Evolutionary conservation across 768 basidiomycete genomes (phyloP).

Genomic region (Austroboletus eburneus): DNA sequence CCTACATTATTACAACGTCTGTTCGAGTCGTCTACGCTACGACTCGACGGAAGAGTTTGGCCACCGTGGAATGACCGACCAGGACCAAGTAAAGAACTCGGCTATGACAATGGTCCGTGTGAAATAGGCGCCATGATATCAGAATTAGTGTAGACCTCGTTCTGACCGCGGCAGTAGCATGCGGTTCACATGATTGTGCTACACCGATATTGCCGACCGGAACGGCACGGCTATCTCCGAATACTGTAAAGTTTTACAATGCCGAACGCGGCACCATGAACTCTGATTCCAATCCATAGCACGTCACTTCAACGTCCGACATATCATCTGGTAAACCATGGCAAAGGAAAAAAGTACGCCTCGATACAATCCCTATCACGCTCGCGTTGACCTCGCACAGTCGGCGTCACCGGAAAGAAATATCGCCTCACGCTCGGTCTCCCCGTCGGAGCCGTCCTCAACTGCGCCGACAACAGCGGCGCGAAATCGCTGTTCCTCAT

Average conservation of each 20-base stretch:
- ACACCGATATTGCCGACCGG: too few species aligned
- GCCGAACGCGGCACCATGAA: slow-evolving; percentile 22
- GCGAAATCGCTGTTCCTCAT: slow-evolving; percentile 95
- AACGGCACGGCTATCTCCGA: slow-evolving; percentile 8
- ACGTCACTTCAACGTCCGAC: neutral
- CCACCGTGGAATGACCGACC: too few species aligned
- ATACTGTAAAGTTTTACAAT: slow-evolving; percentile 16
- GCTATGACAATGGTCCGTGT: too few species aligned
- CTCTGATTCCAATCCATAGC: slow-evolving; percentile 14
- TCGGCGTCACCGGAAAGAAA: slow-evolving; percentile 84
- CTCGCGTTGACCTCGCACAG: slow-evolving; percentile 24
- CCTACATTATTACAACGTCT: too few species aligned
- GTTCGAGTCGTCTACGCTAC: too few species aligned
- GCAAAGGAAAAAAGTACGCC: slow-evolving; percentile 25
- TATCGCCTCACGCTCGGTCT: slow-evolving; percentile 94
- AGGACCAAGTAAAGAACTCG: too few species aligned
- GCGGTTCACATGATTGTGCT: too few species aligned
- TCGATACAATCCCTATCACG: too few species aligned
- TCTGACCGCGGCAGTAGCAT: too few species aligned
- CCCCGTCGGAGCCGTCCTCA: slow-evolving; percentile 90
- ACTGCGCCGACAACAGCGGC: slow-evolving; percentile 99
- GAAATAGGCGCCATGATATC: too few species aligned
- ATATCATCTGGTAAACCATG: slow-evolving; percentile 18
- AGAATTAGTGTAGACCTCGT: too few species aligned
- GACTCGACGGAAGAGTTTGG: too few species aligned